A percentile compares a stretch with the other conserved stretches of the same genome.
phyloP scores from a whole-genome alignment of 768 basidiomycete genomes.

The Kwoniella sp. region DNA sequence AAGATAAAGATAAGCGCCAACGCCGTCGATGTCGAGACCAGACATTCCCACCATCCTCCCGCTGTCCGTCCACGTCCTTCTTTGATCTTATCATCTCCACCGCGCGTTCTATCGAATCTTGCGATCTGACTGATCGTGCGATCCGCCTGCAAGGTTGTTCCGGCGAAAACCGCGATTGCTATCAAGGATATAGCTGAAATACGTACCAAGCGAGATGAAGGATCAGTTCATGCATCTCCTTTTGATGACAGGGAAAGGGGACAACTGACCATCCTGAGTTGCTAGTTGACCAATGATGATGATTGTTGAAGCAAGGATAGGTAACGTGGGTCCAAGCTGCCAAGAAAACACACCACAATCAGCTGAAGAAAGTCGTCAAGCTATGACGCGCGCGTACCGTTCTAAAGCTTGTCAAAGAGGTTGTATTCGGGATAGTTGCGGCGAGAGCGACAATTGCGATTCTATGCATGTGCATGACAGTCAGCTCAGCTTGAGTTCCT shows the following conservation, averaged over 20 bases:
- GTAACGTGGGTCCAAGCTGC: slow-evolving; percentile 8
- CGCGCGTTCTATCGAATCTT: neutral
- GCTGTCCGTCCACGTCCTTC: neutral
- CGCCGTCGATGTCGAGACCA: slow-evolving; percentile 7
- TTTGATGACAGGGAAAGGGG: neutral
- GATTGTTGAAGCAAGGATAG: slow-evolving; percentile 4
- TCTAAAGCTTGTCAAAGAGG: neutral
- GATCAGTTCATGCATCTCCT: neutral
- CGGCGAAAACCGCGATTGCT: slow-evolving; percentile 14
- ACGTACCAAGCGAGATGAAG: no score
- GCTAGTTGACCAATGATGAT: slow-evolving; percentile 15
- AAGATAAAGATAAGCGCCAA: slow-evolving; percentile 7
- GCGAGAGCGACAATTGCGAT: neutral
- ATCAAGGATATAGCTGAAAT: neutral
- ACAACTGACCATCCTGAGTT: slow-evolving; percentile 10
- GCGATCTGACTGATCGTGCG: neutral
- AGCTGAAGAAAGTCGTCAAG: neutral
- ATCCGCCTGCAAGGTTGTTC: slow-evolving; percentile 11
- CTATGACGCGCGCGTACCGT: neutral
- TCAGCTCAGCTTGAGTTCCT: neutral
- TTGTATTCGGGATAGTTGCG: neutral
- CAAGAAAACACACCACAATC: neutral
- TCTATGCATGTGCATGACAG: neutral
- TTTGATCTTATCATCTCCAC: slow-evolving; percentile 12
- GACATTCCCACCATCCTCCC: slow-evolving; percentile 6